A percentile compares a stretch with the other conserved stretches of the same genome.
These are phyloP conservation scores for Lomentospora prolificans DNA, from an alignment of 2,329 filamentous ascomycete genomes.

Conservation along the genomic window DNA sequence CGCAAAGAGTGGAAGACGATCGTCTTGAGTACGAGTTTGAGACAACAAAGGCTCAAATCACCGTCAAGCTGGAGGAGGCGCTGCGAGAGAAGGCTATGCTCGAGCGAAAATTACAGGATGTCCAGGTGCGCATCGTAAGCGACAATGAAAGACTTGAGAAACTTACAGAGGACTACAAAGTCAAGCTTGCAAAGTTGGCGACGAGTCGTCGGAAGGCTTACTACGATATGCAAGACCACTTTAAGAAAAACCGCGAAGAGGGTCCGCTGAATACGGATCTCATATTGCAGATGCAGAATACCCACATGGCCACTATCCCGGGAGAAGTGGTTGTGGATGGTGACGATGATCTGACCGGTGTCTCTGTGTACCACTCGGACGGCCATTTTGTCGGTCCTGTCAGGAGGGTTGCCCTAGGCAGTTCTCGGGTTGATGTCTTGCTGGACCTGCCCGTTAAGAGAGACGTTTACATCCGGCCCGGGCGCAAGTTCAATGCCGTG, in stretches of 20 bases:
- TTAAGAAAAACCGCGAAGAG: not conserved
- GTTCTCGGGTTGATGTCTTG: constrained; percentile 14
- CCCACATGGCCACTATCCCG: not conserved
- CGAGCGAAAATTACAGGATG: constrained; percentile 2
- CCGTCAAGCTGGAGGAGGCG: not conserved
- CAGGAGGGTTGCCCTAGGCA: not conserved
- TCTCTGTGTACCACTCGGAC: not conserved
- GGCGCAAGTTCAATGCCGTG: constrained; percentile 28
- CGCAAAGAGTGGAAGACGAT: constrained; percentile 3
- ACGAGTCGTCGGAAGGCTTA: constrained; percentile 1
- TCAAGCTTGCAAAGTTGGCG: not conserved
- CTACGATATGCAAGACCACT: constrained; percentile 7
- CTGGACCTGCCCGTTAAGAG: constrained; percentile 27
- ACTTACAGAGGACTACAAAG: not conserved
- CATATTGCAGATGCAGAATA: not conserved
- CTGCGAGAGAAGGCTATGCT: not conserved
- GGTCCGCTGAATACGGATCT: not conserved
- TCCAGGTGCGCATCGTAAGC: not conserved
- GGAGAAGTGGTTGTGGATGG: not conserved
- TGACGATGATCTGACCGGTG: not conserved
- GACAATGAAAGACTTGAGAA: not conserved
- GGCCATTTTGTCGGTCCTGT: not conserved
- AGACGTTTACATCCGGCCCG: constrained; percentile 29
- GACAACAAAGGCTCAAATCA: not conserved
- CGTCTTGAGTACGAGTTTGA: constrained; percentile 2